Evolutionary conservation across 2,329 filamentous ascomycete species (phyloP), one percentile per base, ranked within the genome.

Genomic region (Aspergillus sp.): DNA sequence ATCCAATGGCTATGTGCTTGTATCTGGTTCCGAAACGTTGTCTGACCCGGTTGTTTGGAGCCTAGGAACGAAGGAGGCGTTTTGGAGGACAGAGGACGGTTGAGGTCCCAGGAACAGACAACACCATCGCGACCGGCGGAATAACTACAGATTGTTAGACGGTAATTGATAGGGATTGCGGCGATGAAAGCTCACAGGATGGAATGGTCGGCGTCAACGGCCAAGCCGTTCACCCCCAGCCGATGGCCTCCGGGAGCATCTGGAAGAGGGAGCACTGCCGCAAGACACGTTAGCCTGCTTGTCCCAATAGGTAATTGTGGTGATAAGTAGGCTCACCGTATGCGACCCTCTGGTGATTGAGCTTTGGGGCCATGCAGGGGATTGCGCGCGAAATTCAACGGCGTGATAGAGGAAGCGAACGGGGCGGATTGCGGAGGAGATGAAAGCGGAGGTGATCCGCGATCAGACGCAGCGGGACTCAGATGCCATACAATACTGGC

Each of bases 1-100:
- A 96, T 85, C 90, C 90, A 96, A 69, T 95, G 89, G 44, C 89
- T 95, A 68, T 96, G 90, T 7, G 90, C 90, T 65, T 86, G 84
- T 13, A 84, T 80, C 64, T 86, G 80, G 53, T 78, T 76, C 51
- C 79, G 75, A 60, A 82, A 80, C 2, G 73, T 74, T 13, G 80
- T 79, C 7, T 75, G 69, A 44, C 57, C 60, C 22, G 64, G 60
- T 41, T 65, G 61, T 32, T 57, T 57, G 44, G 47, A 38, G 49
- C 48, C 48, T 33, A 50, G 41, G 33, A 56, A 49, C 15, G 54
- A 44, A 6, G 59, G 46, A 39, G 57, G 49, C 15, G 56, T 43
- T 22, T 54, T 54, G 5, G 62, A 55, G 9, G 68, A 53, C 41
- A 72, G 70, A 15, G 71, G 59, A 6, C 58, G 50, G 44, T 64